Evolutionary conservation across 805 yeast genomes (phyloP).

Genomic region (Yarrowia osloensis): DNA sequence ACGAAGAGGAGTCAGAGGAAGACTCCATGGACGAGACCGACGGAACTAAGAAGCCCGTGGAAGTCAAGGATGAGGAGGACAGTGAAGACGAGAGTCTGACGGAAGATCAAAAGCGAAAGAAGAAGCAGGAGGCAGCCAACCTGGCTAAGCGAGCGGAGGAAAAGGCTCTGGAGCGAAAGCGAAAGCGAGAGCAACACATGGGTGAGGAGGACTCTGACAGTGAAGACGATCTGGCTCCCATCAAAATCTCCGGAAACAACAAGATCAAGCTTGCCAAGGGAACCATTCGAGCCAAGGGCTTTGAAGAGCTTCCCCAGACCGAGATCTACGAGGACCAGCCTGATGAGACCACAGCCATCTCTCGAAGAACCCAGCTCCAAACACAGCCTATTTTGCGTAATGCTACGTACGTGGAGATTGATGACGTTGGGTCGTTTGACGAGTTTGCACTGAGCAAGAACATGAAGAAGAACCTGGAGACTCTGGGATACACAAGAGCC

Average conservation of each 20-base stretch:
- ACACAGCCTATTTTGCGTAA: constrained; percentile 24
- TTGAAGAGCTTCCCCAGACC: constrained; percentile 35
- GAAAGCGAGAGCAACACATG: constrained; percentile 27
- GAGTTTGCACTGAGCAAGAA: constrained; percentile 45
- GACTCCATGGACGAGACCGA: constrained; percentile 13
- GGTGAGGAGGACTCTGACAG: constrained; percentile 29
- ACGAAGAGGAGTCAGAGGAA: constrained; percentile 6
- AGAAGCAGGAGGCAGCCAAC: constrained; percentile 16
- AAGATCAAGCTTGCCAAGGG: constrained; percentile 29
- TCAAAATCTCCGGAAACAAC: constrained; percentile 33
- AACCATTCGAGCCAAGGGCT: constrained; percentile 32
- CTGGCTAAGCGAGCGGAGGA: constrained; percentile 7
- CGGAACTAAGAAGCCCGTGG: not conserved
- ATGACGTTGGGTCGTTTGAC: constrained; percentile 50
- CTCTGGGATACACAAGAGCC: constrained; percentile 55
- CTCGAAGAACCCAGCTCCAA: constrained; percentile 44
- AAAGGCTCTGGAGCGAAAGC: constrained; percentile 11
- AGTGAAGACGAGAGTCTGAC: constrained; percentile 7
- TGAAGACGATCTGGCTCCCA: constrained; percentile 32
- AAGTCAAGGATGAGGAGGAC: constrained; percentile 6
- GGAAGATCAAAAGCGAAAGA: not conserved
- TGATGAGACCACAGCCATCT: constrained; percentile 50
- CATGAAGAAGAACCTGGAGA: constrained; percentile 51
- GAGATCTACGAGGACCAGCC: constrained; percentile 36
- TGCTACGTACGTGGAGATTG: constrained; percentile 56